Evolutionary conservation across 805 yeast genomes (phyloP).

Genomic region (Wickerhamomyces hampshirensis): DNA sequence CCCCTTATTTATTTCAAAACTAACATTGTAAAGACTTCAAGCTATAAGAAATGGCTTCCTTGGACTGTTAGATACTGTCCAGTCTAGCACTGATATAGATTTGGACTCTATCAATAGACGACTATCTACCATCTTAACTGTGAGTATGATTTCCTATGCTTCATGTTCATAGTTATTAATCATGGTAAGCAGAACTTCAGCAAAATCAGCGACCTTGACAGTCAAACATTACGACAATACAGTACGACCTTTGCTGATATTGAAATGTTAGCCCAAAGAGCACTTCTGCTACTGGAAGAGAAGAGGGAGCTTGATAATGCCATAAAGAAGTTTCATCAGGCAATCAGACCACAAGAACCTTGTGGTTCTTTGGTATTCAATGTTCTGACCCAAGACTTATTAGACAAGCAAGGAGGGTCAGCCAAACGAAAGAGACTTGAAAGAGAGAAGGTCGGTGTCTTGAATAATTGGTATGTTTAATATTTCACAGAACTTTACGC

Average conservation of each 20-base stretch:
- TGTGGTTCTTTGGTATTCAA: conserved; percentile 1
- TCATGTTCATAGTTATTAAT: neutral
- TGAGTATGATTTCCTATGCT: neutral
- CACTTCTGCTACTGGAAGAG: neutral
- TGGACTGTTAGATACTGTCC: neutral
- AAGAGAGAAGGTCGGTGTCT: conserved; percentile 2
- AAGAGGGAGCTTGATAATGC: neutral
- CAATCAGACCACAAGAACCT: neutral
- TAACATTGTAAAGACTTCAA: neutral
- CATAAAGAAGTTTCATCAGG: neutral
- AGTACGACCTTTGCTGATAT: neutral
- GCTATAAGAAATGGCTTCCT: neutral
- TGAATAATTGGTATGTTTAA: conserved; percentile 7
- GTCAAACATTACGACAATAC: neutral
- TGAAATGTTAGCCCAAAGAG: neutral
- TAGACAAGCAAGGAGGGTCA: neutral
- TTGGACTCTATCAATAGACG: neutral
- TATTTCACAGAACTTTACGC: neutral
- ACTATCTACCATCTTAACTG: neutral
- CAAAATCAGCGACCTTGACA: neutral
- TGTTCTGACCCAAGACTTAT: conserved; percentile 6
- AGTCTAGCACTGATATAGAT: neutral
- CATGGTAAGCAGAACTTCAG: neutral
- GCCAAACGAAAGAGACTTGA: conserved; percentile 2
- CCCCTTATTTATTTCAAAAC: no score